Percentiles rank a stretch among this genome's conserved stretches.
Evolutionary conservation across 192 early-diverging fungal species (phyloP).

Genomic region (Coemansia sp.): DNA sequence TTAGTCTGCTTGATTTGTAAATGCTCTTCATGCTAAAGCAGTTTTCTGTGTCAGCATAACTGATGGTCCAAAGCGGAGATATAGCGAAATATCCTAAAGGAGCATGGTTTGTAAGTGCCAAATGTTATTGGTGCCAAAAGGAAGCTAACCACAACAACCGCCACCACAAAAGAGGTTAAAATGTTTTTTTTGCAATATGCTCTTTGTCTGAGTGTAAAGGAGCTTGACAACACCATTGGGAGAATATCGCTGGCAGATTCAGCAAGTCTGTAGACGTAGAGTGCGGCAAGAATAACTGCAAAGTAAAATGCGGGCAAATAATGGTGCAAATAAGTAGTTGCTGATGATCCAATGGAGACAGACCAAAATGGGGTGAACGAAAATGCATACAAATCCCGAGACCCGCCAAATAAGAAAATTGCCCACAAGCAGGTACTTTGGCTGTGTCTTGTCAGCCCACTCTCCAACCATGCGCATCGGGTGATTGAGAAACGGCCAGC

Average conservation of each 20-base stretch:
- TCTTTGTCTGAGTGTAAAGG: neutral
- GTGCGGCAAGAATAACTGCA: constrained; percentile 57
- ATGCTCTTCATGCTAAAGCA: no score
- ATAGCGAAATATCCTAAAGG: neutral
- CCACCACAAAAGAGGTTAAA: neutral
- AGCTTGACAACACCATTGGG: neutral
- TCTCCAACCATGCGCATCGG: constrained; percentile 81
- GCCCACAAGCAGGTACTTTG: constrained; percentile 89
- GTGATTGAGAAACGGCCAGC: constrained; percentile 81
- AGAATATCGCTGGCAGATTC: neutral
- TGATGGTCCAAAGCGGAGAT: neutral
- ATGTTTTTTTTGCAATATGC: neutral
- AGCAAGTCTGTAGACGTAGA: constrained; percentile 11
- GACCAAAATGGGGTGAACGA: constrained; percentile 23
- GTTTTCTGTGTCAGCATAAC: neutral
- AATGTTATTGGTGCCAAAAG: constrained; percentile 30
- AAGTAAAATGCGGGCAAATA: constrained; percentile 74
- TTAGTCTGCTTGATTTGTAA: no score
- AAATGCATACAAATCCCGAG: constrained; percentile 34
- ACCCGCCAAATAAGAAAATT: constrained; percentile 91
- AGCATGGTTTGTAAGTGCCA: constrained; percentile 21
- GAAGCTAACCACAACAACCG: neutral
- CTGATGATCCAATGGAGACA: constrained; percentile 3
- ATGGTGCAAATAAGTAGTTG: constrained; percentile 69
- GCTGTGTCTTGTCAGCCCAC: constrained; percentile 63